Evolutionary conservation across 1,284 basidiomycete species (phyloP).

Genomic region (Cryptococcus sp.): DNA sequence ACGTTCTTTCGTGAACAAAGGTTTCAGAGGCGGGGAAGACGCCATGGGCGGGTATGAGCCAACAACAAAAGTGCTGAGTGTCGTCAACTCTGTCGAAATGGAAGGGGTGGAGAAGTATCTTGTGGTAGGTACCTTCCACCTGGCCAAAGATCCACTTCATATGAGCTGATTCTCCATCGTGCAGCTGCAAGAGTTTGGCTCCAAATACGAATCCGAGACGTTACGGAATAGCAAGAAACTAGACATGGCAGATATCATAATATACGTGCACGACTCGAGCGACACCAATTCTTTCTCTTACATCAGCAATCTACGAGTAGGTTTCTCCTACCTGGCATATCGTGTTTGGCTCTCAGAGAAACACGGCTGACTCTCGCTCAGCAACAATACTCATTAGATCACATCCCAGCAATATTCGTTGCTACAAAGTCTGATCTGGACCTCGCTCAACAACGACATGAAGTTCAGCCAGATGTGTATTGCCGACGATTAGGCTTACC

Average conservation of each 20-base stretch:
- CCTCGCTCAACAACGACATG: constrained; percentile 91
- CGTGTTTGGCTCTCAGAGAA: not conserved
- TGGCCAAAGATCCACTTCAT: not conserved
- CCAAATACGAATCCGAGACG: constrained; percentile 88
- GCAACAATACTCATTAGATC: constrained; percentile 95
- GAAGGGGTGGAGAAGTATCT: constrained; percentile 94
- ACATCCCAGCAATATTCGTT: constrained; percentile 94
- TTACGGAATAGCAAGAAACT: constrained; percentile 87
- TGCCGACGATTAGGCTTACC: constrained; percentile 79
- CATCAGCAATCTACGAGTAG: constrained; percentile 88
- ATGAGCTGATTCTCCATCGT: constrained; percentile 1
- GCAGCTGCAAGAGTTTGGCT: constrained; percentile 95
- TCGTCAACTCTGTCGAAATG: constrained; percentile 94
- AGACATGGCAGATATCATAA: constrained; percentile 87
- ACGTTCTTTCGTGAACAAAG: constrained; percentile 80
- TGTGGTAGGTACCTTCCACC: constrained; percentile 63
- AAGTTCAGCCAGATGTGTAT: constrained; percentile 98
- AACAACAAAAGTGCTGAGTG: constrained; percentile 84
- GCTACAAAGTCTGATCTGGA: constrained; percentile 98
- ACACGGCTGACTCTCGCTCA: constrained; percentile 45
- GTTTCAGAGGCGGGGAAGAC: constrained; percentile 56
- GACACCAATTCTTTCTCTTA: constrained; percentile 99
- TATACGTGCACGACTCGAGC: constrained; percentile 95
- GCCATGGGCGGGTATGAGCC: constrained; percentile 66
- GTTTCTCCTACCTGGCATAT: constrained; percentile 35